Base-by-base conservation (phyloP, 371 early-diverging fungal genomes). In the Mucor lusitanicus region DNA sequence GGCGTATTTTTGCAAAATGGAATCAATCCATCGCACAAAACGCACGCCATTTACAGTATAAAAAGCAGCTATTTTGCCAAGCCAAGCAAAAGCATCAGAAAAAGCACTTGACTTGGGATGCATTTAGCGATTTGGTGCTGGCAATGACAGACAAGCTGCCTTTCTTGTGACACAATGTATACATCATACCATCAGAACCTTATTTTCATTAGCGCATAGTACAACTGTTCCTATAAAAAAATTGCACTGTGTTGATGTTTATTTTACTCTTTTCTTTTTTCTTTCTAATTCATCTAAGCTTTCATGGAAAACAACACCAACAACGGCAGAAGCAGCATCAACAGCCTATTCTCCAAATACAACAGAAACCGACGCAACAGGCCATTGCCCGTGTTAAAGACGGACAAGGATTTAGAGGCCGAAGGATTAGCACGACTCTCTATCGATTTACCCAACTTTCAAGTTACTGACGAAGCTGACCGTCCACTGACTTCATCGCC, bases 361-460 rank as follows among this genome's bases (percentile, higher is more conserved):
- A 23, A 61, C 13, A 40, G 13, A 17, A 59, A 48, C 17, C 55
- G 61, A 17, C 40, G 33, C 27, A 48, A 67, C 12, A 74, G 62
- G 28, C 54, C 70, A 6, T 30, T 74, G 5, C 74, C 74, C 32
- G 74, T 74, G 23, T 30, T 74, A 23, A 74, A 74, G 39, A 74
- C 70, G 23, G 74, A 74, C 35, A 64, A 64, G 23, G 74, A 74
- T 25, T 48, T 70, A 3, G 74, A 74, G 39, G 68, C 64, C 42
- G 71, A 70, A 62, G 71, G 63, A 0, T 59, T 67, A 15, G 67
- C 68, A 13, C 55, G 74, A 40, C 33, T 69, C 1, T 63, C 66
- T 6, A 39, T 64, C 2, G 68, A 68, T 57, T 39, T 64, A 46
- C 62, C 57, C 13, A 44, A 59, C 32, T 59, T 55, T 21, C 62